Percentiles rank a stretch among this genome's conserved stretches.
Evolutionary conservation across 441 rosid species (phyloP).

Genomic region (Aleurites moluccanus): DNA sequence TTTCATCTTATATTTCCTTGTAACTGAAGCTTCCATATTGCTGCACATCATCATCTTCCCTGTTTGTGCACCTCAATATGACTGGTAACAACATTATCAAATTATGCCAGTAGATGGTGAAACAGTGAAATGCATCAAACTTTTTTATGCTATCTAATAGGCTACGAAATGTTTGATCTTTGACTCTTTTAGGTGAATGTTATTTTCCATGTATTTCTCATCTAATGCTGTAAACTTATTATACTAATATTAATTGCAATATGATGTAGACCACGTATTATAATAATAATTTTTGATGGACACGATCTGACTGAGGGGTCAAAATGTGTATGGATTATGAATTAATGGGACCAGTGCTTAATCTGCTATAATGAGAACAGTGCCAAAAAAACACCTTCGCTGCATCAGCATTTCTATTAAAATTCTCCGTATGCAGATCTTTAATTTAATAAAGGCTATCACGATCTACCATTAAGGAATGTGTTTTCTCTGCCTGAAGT

Average conservation of each 20-base stretch:
- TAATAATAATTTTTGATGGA: not conserved
- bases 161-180: not conserved
- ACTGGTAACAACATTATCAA: not conserved
- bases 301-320: too few species aligned
- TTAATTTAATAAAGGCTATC: not conserved
- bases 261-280: not conserved
- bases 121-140: not conserved
- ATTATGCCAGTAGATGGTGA: not conserved
- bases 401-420: not conserved
- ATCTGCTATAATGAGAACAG: not conserved
- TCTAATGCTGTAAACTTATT: not conserved
- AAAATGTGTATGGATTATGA: not conserved
- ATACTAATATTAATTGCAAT: not conserved
- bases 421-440: too few species aligned
- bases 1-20: not conserved
- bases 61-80: not conserved
- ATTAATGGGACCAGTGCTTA: not conserved
- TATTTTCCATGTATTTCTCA: not conserved
- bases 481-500: not conserved
- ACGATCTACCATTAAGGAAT: not conserved
- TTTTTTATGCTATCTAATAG: not conserved
- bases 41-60: not conserved
- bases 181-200: not conserved
- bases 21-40: not conserved
- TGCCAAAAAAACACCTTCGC: not conserved